Base-by-base conservation (phyloP, 2,329 filamentous ascomycete genomes). In the Pseudogymnoascus sp. region DNA sequence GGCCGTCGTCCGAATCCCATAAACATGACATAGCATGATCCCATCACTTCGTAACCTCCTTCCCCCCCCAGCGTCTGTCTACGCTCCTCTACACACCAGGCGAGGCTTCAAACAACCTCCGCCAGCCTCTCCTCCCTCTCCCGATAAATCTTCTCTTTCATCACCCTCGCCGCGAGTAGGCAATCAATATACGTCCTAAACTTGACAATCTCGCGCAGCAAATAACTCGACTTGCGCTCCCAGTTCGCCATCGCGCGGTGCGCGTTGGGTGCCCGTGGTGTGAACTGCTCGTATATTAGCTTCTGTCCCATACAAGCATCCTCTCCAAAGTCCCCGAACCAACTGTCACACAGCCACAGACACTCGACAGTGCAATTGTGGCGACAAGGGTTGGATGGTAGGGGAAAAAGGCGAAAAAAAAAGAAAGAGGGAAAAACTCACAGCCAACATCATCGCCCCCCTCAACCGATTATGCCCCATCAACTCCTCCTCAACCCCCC, bases 151-250 rank as follows among this genome's bases (percentile, higher is more conserved):
- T 66, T 87, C 53, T 84, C 81, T 73, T 89, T 92, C 62, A 86
- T 81, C 33, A 74, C 77, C 69, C 89, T 85, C 0, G 93, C 93
- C 38, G 85, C 83, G 64, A 86, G 81, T 61, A 99, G 78, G 35
- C 86, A 87, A 74, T 97, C 95, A 68, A 97, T 93, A 72, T 97
- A 99, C 0, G 93, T 97, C 65, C 89, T 82, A 77, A 96, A 97
- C 76, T 97, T 97, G 75, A 97, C 92, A 74, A 96, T 97, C 78
- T 99, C 95, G 37, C 90, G 82, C 11, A 97, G 81, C 42, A 99
- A 78, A 73, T 97, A 96, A 31, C 90, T 88, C 63, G 91, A 96
- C 79, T 97, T 97, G 72, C 89, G 87, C 79, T 99, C 93, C 93
- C 95, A 99, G 75, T 99, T 99, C 19, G 87, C 82, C 89, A 97